Percentiles rank a stretch among this genome's conserved stretches.
These are phyloP conservation scores for Cladosporium halotolerans DNA, from an alignment of 2,329 filamentous ascomycete genomes.

Conservation along the genomic window DNA sequence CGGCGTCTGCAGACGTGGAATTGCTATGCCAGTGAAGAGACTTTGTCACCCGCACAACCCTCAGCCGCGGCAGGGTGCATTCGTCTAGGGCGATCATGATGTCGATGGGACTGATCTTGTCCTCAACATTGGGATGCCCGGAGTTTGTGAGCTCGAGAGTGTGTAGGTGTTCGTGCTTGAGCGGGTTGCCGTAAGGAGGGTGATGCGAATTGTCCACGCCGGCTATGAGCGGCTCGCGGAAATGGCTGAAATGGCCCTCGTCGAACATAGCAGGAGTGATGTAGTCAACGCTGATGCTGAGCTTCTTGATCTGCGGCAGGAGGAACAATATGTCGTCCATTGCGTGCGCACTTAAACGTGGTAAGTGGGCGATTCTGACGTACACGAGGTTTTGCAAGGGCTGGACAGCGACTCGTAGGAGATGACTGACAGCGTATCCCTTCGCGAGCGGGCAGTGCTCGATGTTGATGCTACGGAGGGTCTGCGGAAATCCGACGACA, in stretches of 20 bases:
- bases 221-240: slow-evolving; percentile 1
- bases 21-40: slow-evolving; percentile 35
- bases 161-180: slow-evolving; percentile 29
- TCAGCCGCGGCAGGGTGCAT: slow-evolving; percentile 34
- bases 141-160: slow-evolving; percentile 36
- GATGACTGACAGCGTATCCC: slow-evolving; percentile 29
- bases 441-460: slow-evolving; percentile 39
- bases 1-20: slow-evolving; percentile 30
- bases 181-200: background rate
- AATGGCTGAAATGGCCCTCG: slow-evolving; percentile 17
- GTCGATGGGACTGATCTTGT: slow-evolving; percentile 37
- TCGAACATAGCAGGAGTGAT: slow-evolving; percentile 38
- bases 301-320: slow-evolving; percentile 33
- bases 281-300: slow-evolving; percentile 43
- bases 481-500: slow-evolving; percentile 27
- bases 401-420: slow-evolving; percentile 31
- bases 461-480: slow-evolving; percentile 34
- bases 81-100: slow-evolving; percentile 37
- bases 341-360: slow-evolving; percentile 31
- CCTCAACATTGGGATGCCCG: slow-evolving; percentile 30
- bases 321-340: slow-evolving; percentile 38
- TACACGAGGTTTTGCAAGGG: slow-evolving; percentile 28
- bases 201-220: slow-evolving; percentile 5
- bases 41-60: slow-evolving; percentile 33
- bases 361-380: slow-evolving; percentile 37